Percentiles rank a stretch among this genome's conserved stretches.
Evolutionary conservation across 768 basidiomycete genomes (phyloP).

Genomic region (Russula sp.): DNA sequence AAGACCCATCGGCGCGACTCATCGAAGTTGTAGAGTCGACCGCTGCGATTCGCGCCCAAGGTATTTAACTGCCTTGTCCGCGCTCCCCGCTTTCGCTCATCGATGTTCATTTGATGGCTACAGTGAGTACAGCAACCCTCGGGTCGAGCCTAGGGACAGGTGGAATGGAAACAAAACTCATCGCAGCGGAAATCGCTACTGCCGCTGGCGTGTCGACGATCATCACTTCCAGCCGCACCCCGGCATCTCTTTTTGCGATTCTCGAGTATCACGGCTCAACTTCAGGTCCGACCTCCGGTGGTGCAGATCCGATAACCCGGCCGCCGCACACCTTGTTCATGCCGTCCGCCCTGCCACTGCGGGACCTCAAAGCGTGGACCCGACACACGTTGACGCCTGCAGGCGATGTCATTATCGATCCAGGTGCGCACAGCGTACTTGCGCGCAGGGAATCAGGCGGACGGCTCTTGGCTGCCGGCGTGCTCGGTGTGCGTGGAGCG

Average conservation of each 20-base stretch:
- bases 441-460: slow-evolving; percentile 85
- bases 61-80: slow-evolving; percentile 35
- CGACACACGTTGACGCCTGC: slow-evolving; percentile 89
- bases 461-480: slow-evolving; percentile 86
- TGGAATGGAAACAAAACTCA: slow-evolving; percentile 98
- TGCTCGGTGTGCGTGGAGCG: slow-evolving; percentile 75
- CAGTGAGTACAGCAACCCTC: slow-evolving; percentile 88
- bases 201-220: slow-evolving; percentile 92
- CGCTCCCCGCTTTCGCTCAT: neutral
- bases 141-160: slow-evolving; percentile 95
- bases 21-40: slow-evolving; percentile 84
- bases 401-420: slow-evolving; percentile 83
- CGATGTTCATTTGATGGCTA: neutral
- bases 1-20: slow-evolving; percentile 73
- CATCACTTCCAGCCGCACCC: slow-evolving; percentile 78
- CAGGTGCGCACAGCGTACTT: slow-evolving; percentile 83
- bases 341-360: slow-evolving; percentile 61
- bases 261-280: slow-evolving; percentile 60
- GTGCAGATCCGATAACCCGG: slow-evolving; percentile 31
- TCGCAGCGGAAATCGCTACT: slow-evolving; percentile 95
- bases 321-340: slow-evolving; percentile 89
- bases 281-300: slow-evolving; percentile 21
- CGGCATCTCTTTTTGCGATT: slow-evolving; percentile 68
- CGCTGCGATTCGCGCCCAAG: slow-evolving; percentile 71
- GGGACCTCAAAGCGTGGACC: slow-evolving; percentile 94